These are phyloP conservation scores for Prunus fruticosa DNA, from an alignment of 306 rosid species.

Conservation along the genomic window DNA sequence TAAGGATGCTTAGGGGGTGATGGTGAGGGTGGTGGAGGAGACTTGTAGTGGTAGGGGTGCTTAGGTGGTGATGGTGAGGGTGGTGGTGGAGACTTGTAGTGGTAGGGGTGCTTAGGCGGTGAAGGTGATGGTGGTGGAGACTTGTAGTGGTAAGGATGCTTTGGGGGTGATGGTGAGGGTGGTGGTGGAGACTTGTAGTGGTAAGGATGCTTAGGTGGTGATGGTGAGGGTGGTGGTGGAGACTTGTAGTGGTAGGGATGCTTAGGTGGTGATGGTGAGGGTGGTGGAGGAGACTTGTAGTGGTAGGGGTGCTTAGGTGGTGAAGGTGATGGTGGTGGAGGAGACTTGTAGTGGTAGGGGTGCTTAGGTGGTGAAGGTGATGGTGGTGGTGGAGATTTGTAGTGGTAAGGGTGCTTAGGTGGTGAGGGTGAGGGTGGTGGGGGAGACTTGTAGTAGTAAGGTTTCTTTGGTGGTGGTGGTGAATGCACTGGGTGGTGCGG, in stretches of 20 bases:
- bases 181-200: slow-evolving; percentile 18
- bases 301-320: background rate
- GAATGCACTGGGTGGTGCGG: slow-evolving; percentile 9
- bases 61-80: slow-evolving; percentile 61
- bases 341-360: slow-evolving; percentile 18
- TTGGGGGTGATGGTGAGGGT: background rate
- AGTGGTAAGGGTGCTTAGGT: background rate
- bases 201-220: slow-evolving; percentile 30
- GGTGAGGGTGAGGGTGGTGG: background rate
- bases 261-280: slow-evolving; percentile 32
- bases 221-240: slow-evolving; percentile 53
- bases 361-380: slow-evolving; percentile 6
- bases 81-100: slow-evolving; percentile 29
- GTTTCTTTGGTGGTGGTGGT: background rate
- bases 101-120: background rate
- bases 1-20: slow-evolving; percentile 5
- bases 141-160: slow-evolving; percentile 15
- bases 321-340: slow-evolving; percentile 23
- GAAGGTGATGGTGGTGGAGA: slow-evolving; percentile 23
- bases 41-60: slow-evolving; percentile 1
- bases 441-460: slow-evolving; percentile 5
- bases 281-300: slow-evolving; percentile 33
- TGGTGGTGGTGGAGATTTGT: slow-evolving; percentile 23
- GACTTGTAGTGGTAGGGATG: slow-evolving; percentile 32
- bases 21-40: slow-evolving; percentile 4